These are phyloP conservation scores for Penicillium soppii DNA, from an alignment of 495 filamentous ascomycete species.

Conservation along the genomic window DNA sequence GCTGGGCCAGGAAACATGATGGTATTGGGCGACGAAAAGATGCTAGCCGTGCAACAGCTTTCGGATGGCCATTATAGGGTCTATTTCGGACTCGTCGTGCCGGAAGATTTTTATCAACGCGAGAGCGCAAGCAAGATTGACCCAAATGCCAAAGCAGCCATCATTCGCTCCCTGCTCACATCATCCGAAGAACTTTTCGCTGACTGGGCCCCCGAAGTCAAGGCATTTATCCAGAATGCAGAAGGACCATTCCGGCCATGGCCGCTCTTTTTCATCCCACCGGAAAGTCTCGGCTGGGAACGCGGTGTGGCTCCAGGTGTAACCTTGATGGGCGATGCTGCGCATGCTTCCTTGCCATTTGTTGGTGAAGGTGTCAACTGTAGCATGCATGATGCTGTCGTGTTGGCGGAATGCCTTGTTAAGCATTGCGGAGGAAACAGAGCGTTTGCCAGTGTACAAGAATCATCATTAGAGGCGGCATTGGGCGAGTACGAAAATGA, in stretches of 20 bases:
- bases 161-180: slow-evolving; percentile 2
- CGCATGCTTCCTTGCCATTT: slow-evolving; percentile 59
- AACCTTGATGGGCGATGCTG: slow-evolving; percentile 59
- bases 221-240: slow-evolving; percentile 6
- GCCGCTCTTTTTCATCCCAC: slow-evolving; percentile 7
- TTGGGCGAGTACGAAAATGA: slow-evolving; percentile 6
- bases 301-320: slow-evolving; percentile 15
- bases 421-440: neutral
- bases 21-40: slow-evolving; percentile 2
- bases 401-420: slow-evolving; percentile 41
- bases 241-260: slow-evolving; percentile 23
- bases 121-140: neutral
- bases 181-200: slow-evolving; percentile 11
- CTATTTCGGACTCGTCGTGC: slow-evolving; percentile 8
- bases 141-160: neutral
- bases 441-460: neutral
- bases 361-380: slow-evolving; percentile 59
- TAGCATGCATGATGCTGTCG: slow-evolving; percentile 53
- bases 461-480: neutral
- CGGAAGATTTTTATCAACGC: slow-evolving; percentile 10
- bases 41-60: slow-evolving; percentile 2
- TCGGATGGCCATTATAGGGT: slow-evolving; percentile 9
- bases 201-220: slow-evolving; percentile 12
- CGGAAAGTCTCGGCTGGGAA: slow-evolving; percentile 7
- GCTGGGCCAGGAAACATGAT: slow-evolving; percentile 12